Base-by-base conservation (phyloP, 2,329 filamentous ascomycete species). In the Immersiporthe knoxdaviesiana region DNA sequence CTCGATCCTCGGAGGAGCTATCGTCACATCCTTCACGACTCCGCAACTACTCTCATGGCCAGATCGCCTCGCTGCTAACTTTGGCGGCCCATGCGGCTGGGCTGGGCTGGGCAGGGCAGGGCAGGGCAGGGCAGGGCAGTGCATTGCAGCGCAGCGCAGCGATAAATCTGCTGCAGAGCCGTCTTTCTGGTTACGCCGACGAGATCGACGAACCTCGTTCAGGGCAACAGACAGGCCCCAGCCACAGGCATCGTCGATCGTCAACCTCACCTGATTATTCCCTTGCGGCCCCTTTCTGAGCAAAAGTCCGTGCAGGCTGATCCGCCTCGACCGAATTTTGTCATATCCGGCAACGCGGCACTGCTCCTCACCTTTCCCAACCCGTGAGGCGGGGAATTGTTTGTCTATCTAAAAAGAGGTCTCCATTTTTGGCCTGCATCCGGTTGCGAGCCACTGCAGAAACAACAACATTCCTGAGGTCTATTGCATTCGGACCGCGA, bases 331-430 rank as follows among this genome's bases (percentile, higher is more conserved):
- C 35, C 37, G 59, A 27, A 44, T 62, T 5, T 18, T 41, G 37
- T 62, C 37, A 59, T 50, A 68, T 70, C 68, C 68, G 65, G 63
- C 54, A 47, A 58, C 32, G 12, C 47, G 52, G 60, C 44, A 37
- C 63, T 68, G 61, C 59, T 64, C 67, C 65, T 70, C 67, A 61
- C 68, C 60, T 56, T 63, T 68, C n/a, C 61, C 44, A 39, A 41
- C 62, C 56, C 65, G 61, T 62, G 52, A 52, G n/a, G 56, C 18
- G 59, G 59, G 6, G 59, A 24, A 6, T 37, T 35, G 10, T 32
- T 37, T 35, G 10, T 32, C 59, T 24, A 14, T 37, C 32, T 12
- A 54, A 37, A 16, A 37, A 16, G 41, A 58, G 30, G 24, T n/a
- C 30, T 35, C 54, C 60, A 35, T 39, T 37, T 39, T 24, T n/a